Evolutionary conservation across 352 stramenopile species (phyloP).

Genomic region (Pythium phragmiticola): DNA sequence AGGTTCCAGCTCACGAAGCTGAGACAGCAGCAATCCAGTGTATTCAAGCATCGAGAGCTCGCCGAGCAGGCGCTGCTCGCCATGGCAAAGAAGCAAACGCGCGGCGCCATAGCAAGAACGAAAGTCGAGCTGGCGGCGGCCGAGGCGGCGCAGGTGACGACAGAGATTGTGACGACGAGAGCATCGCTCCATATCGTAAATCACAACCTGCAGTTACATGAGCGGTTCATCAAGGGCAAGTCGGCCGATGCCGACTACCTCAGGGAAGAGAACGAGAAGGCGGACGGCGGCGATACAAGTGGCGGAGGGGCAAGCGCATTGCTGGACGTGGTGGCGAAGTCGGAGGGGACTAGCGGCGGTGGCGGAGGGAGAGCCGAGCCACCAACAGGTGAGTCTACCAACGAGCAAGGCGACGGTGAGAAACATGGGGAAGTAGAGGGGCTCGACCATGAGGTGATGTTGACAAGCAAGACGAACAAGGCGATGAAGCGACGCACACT

Average conservation of each 20-base stretch:
- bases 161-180: conserved; percentile 44
- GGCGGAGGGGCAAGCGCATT: conserved; percentile 12
- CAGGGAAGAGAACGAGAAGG: conserved; percentile 35
- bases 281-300: conserved; percentile 12
- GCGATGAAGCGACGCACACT: conserved; percentile 25
- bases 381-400: background rate
- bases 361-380: background rate
- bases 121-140: conserved; percentile 25
- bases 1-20: conserved; percentile 61
- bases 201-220: conserved; percentile 64
- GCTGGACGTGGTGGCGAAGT: conserved; percentile 9
- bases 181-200: conserved; percentile 72
- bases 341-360: background rate
- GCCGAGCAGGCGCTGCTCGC: conserved; percentile 41
- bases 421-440: background rate
- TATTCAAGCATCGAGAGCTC: conserved; percentile 48
- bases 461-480: conserved; percentile 15
- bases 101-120: conserved; percentile 34
- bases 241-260: conserved; percentile 57
- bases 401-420: background rate
- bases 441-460: background rate
- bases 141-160: conserved; percentile 16
- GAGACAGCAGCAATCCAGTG: conserved; percentile 41
- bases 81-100: conserved; percentile 25
- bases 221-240: conserved; percentile 70